A percentile compares a stretch with the other conserved stretches of the same genome.
These are phyloP conservation scores for Paecilomyces fulvus DNA, from an alignment of 2,329 filamentous ascomycete species.

Conservation along the genomic window DNA sequence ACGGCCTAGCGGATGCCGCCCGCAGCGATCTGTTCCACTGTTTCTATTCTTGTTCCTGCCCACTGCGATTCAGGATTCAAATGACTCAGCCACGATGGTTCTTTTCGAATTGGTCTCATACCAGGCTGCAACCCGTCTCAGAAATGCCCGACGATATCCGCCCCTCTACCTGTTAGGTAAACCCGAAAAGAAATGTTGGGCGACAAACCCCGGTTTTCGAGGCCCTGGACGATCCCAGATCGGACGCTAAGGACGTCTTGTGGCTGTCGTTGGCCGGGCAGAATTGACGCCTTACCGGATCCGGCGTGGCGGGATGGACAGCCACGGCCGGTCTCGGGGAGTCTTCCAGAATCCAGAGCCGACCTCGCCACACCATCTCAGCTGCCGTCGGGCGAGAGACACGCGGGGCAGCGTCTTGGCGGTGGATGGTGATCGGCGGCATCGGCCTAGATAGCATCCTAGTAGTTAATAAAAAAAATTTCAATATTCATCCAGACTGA, in stretches of 20 bases:
- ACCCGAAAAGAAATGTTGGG: no score
- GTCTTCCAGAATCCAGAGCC: neutral
- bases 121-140: no score
- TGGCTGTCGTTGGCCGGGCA: neutral
- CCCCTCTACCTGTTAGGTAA: no score
- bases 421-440: neutral
- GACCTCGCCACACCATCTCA: neutral
- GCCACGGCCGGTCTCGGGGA: neutral
- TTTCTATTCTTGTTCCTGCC: neutral
- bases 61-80: neutral
- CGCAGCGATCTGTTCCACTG: neutral
- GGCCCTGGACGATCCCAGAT: neutral
- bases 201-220: neutral
- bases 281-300: neutral
- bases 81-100: neutral
- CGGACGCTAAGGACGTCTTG: neutral
- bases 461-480: no score
- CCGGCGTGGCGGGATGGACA: neutral
- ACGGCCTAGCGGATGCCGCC: neutral
- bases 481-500: neutral
- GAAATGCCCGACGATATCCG: no score
- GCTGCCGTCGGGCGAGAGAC: neutral
- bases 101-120: no score
- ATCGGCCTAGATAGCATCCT: no score
- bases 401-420: neutral